phyloP scores from a whole-genome alignment of 2,329 filamentous ascomycete genomes.

The Cladosporium cucumerinum region DNA sequence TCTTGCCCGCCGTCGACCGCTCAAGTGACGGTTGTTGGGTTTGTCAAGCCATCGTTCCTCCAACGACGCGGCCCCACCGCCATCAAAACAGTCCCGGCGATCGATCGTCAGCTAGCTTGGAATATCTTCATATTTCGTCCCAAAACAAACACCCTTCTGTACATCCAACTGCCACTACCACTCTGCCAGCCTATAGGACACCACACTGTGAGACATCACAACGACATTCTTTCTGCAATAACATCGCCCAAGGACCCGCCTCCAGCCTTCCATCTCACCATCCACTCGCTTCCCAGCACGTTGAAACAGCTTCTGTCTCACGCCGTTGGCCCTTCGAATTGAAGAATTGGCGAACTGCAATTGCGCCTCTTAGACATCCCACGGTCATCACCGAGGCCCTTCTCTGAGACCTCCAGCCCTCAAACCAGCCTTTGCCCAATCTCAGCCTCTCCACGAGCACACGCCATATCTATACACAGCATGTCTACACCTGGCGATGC shows the following conservation, averaged over 20 bases:
- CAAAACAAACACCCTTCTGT: neutral
- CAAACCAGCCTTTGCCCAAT: slow-evolving; percentile 14
- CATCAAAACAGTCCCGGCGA: slow-evolving; percentile 8
- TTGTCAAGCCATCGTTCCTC: slow-evolving; percentile 8
- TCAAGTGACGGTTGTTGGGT: neutral
- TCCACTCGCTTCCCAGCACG: neutral
- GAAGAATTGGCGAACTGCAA: neutral
- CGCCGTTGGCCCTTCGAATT: slow-evolving; percentile 5
- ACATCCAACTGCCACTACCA: neutral
- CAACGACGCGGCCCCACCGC: slow-evolving; percentile 15
- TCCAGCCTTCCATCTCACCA: slow-evolving; percentile 1
- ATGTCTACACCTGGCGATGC: slow-evolving; percentile 9
- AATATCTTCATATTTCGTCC: neutral
- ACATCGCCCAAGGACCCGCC: neutral
- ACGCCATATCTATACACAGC: slow-evolving; percentile 12
- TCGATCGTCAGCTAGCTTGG: slow-evolving; percentile 14
- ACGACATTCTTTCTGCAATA: neutral
- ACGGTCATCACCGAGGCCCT: slow-evolving; percentile 15
- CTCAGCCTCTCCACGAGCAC: slow-evolving; percentile 2
- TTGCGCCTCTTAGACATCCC: slow-evolving; percentile 8
- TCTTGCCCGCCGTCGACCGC: neutral
- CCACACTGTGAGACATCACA: neutral
- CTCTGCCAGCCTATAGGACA: neutral
- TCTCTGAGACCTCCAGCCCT: slow-evolving; percentile 15
- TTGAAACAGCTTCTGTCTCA: slow-evolving; percentile 7